Percentiles rank a stretch among this genome's conserved stretches.
Evolutionary conservation across 768 basidiomycete genomes (phyloP).

Genomic region (Russula virescens): DNA sequence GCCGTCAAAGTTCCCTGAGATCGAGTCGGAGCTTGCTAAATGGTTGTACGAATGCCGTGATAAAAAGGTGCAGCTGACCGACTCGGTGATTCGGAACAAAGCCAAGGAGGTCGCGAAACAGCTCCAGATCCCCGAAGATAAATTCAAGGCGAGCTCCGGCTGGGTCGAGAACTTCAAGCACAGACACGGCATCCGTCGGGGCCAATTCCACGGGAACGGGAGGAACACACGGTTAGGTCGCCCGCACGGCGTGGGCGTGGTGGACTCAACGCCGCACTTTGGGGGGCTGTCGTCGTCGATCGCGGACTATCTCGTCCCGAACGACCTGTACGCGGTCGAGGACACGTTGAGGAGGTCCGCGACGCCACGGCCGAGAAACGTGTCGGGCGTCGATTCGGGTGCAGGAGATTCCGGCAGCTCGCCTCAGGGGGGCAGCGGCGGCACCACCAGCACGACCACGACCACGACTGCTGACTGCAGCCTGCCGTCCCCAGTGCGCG

Average conservation of each 20-base stretch:
- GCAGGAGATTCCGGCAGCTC: not conserved
- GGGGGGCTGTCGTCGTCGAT: slow-evolving; percentile 12
- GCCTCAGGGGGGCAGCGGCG: slow-evolving; percentile 12
- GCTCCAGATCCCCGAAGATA: slow-evolving; percentile 55
- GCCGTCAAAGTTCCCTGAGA: slow-evolving; percentile 73
- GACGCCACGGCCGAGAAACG: slow-evolving; percentile 20
- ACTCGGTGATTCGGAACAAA: slow-evolving; percentile 56
- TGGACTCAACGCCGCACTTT: slow-evolving; percentile 15
- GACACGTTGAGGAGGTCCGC: slow-evolving; percentile 22
- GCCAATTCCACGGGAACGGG: slow-evolving; percentile 46
- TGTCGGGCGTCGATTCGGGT: slow-evolving; percentile 8
- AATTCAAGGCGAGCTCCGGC: slow-evolving; percentile 87
- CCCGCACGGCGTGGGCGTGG: slow-evolving; percentile 1
- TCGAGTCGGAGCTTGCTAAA: slow-evolving; percentile 58
- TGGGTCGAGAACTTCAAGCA: slow-evolving; percentile 93
- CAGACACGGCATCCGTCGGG: slow-evolving; percentile 68
- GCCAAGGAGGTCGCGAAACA: slow-evolving; percentile 60
- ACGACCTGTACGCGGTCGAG: slow-evolving; percentile 18
- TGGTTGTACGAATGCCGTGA: slow-evolving; percentile 55
- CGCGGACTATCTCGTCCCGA: slow-evolving; percentile 19
- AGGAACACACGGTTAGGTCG: slow-evolving; percentile 26
- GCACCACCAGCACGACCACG: not conserved
- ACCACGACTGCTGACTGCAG: slow-evolving; percentile 1
- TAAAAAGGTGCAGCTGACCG: slow-evolving; percentile 48
- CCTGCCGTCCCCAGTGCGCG: slow-evolving; percentile 16